Evolutionary conservation across 805 yeast genomes (phyloP).

Genomic region (Saccharomycopsis sp.): DNA sequence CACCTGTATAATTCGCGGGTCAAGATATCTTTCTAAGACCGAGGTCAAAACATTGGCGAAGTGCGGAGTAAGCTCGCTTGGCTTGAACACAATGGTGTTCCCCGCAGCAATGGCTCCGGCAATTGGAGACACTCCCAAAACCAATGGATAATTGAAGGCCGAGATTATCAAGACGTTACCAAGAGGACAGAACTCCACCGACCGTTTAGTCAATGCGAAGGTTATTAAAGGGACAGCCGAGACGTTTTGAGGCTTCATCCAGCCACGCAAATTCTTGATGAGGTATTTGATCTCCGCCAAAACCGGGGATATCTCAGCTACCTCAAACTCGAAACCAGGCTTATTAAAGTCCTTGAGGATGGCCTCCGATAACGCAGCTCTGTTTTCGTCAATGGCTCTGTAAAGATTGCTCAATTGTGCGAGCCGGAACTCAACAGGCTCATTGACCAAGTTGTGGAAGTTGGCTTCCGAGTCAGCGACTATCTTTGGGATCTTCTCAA

Average conservation of each 20-base stretch:
- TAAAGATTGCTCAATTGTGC: conserved; percentile 62
- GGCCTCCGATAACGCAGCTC: conserved; percentile 49
- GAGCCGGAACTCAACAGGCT: conserved; percentile 48
- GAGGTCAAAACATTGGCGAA: conserved; percentile 51
- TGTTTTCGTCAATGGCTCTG: conserved; percentile 54
- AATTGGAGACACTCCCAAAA: conserved; percentile 57
- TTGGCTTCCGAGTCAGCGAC: conserved; percentile 37
- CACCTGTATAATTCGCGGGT: conserved; percentile 48
- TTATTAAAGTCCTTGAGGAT: conserved; percentile 63
- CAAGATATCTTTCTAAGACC: conserved; percentile 45
- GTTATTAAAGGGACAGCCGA: conserved; percentile 27
- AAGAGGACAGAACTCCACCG: conserved; percentile 37
- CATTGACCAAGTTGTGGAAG: conserved; percentile 42
- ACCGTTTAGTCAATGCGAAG: conserved; percentile 31
- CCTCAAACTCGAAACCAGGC: conserved; percentile 51
- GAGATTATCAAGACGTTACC: conserved; percentile 71
- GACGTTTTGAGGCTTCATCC: conserved; percentile 48
- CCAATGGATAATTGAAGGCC: conserved; percentile 78
- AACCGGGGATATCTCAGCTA: conserved; percentile 48
- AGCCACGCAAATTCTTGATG: conserved; percentile 50
- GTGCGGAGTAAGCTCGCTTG: conserved; percentile 65
- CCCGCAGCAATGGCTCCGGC: conserved; percentile 84
- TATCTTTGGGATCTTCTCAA: conserved; percentile 41
- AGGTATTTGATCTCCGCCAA: conserved; percentile 52
- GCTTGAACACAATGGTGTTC: conserved; percentile 70